Conservation (phyloP, 208 protist genomes). For the Leishmania major region DNA sequence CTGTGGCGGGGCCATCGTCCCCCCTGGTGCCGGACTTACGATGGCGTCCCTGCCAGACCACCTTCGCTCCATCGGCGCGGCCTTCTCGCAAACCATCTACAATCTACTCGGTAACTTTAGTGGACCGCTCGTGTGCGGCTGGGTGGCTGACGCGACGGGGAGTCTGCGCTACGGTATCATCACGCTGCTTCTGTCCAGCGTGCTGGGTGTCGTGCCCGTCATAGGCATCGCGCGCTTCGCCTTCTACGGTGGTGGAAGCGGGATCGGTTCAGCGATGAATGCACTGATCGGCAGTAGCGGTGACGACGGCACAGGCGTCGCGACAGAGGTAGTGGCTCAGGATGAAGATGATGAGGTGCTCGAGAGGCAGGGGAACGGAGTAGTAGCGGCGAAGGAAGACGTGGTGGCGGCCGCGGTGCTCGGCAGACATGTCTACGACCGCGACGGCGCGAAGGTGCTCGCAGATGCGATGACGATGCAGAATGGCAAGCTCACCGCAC, state of each 20-base stretch:
- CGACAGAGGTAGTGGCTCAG: background rate
- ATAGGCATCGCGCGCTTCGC: conserved; percentile 47
- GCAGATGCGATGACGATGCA: background rate
- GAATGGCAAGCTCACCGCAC: background rate
- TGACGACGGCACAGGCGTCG: background rate
- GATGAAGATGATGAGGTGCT: background rate
- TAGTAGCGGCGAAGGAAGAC: background rate
- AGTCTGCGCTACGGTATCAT: conserved; percentile 78
- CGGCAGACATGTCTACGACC: background rate
- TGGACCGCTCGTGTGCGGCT: conserved; percentile 86
- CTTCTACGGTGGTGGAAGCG: conserved; percentile 8
- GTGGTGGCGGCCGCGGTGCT: background rate
- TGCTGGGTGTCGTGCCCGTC: conserved; percentile 67
- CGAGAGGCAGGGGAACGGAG: background rate
- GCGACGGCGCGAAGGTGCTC: background rate
- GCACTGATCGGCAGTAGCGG: conserved; percentile 1
- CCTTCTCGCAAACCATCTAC: conserved; percentile 87
- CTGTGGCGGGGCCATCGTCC: conserved; percentile 86
- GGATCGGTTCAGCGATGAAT: background rate
- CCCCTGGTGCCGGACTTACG: conserved; percentile 73
- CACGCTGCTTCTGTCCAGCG: conserved; percentile 65
- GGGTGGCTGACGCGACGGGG: conserved; percentile 66
- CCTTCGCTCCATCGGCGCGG: conserved; percentile 64
- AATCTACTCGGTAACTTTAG: conserved; percentile 91
- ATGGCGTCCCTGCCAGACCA: conserved; percentile 70